Conservation (phyloP, 2,329 filamentous ascomycete species). For the Neonectria faginata region DNA sequence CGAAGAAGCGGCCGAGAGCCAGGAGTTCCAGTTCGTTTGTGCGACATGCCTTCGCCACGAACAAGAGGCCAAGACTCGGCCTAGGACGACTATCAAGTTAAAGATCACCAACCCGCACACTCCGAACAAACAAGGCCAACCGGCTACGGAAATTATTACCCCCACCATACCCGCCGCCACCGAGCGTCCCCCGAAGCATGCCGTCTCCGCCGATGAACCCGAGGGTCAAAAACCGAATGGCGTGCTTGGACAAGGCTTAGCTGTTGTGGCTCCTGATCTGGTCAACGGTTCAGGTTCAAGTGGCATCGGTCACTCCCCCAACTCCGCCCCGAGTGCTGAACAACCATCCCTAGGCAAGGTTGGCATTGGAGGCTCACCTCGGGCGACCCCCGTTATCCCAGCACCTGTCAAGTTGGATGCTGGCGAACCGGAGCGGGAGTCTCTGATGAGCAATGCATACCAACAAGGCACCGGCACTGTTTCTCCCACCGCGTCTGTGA, state of each 20-base stretch:
- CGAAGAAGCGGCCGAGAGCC: constrained; percentile 81
- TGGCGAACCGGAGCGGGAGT: constrained; percentile 24
- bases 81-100: constrained; percentile 63
- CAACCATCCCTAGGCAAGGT: constrained; percentile 14
- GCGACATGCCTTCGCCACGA: constrained; percentile 78
- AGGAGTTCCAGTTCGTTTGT: constrained; percentile 91
- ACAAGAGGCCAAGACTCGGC: constrained; percentile 71
- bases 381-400: constrained; percentile 37
- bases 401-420: constrained; percentile 41
- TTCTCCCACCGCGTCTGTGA: constrained; percentile 39
- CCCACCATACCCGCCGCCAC: constrained; percentile 5
- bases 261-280: constrained; percentile 24
- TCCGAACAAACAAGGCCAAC: constrained; percentile 22
- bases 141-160: constrained; percentile 25
- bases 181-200: not conserved
- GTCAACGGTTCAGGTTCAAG: constrained; percentile 29
- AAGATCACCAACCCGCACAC: constrained; percentile 54
- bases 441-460: constrained; percentile 26
- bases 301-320: constrained; percentile 23
- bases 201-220: constrained; percentile 13
- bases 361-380: constrained; percentile 26
- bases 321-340: constrained; percentile 15
- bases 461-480: constrained; percentile 20
- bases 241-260: constrained; percentile 28
- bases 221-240: constrained; percentile 22